Conservation (phyloP, 75 land plant genomes). For the Gnetum montanum region DNA sequence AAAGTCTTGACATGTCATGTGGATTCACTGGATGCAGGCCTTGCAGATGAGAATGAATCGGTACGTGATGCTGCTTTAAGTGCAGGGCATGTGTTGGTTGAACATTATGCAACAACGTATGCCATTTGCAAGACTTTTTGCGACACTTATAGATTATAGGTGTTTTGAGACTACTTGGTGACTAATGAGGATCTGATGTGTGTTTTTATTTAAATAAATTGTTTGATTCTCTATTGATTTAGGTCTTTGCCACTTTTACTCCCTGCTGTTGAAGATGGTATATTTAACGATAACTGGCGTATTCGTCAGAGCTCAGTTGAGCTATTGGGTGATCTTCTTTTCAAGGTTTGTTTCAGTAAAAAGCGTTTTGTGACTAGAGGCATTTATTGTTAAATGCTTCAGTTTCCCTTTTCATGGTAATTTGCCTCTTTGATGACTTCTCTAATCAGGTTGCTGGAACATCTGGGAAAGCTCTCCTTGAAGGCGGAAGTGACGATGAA, state of each 20-base stretch:
- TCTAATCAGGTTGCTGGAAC: constrained; percentile 90
- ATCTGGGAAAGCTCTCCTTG: constrained; percentile 93
- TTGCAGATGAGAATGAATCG: constrained; percentile 99
- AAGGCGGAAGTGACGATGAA: constrained; percentile 99
- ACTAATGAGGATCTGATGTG: too few relatives aligned
- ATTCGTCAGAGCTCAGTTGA: constrained; percentile 98
- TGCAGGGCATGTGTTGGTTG: constrained; percentile 97
- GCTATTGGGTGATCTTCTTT: constrained; percentile 89
- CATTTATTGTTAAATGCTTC: too few relatives aligned
- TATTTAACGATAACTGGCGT: constrained; percentile 97
- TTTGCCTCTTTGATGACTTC: too few relatives aligned
- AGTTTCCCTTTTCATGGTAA: too few relatives aligned
- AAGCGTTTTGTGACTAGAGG: too few relatives aligned
- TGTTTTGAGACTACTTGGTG: too few relatives aligned
- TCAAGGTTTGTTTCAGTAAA: constrained; percentile 81
- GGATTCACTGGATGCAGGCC: constrained; percentile 35
- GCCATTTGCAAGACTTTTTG: constrained; percentile 5
- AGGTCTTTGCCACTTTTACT: constrained; percentile 93
- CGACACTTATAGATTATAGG: too few relatives aligned
- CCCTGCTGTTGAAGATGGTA: constrained; percentile 98
- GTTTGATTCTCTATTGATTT: too few relatives aligned
- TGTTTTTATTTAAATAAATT: too few relatives aligned
- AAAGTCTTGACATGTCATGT: background rate
- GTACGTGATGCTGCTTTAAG: constrained; percentile 98
- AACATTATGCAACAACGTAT: constrained; percentile 96